These are phyloP conservation scores for Stachybotrys elegans DNA, from an alignment of 2,329 filamentous ascomycete species.

Conservation along the genomic window DNA sequence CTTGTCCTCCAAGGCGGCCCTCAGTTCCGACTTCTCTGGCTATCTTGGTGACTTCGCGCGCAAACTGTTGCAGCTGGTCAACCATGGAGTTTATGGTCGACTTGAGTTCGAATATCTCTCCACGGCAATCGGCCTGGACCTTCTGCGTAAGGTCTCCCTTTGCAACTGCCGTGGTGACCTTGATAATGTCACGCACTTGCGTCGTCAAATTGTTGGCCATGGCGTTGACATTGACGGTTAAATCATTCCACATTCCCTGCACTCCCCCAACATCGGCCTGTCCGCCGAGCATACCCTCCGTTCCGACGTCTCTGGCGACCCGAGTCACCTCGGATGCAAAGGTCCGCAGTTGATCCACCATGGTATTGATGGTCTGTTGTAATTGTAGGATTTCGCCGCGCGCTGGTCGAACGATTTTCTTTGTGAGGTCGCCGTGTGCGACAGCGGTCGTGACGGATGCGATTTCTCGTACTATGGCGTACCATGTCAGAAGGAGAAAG, in stretches of 20 bases:
- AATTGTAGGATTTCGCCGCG: slow-evolving; percentile 78
- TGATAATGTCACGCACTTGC: slow-evolving; percentile 92
- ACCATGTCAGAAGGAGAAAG: slow-evolving; percentile 12
- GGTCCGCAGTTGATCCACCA: slow-evolving; percentile 80
- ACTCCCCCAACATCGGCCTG: slow-evolving; percentile 81
- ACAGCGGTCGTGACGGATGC: slow-evolving; percentile 80
- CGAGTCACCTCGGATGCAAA: slow-evolving; percentile 82
- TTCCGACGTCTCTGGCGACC: slow-evolving; percentile 78
- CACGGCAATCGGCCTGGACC: slow-evolving; percentile 87
- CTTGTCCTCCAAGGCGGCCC: slow-evolving; percentile 88
- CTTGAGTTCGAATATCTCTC: slow-evolving; percentile 91
- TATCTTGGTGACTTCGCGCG: slow-evolving; percentile 93
- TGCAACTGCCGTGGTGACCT: slow-evolving; percentile 66
- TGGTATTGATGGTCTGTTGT: slow-evolving; percentile 83
- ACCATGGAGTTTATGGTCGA: slow-evolving; percentile 99
- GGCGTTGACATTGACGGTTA: slow-evolving; percentile 81
- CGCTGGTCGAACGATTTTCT: slow-evolving; percentile 78
- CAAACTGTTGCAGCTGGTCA: slow-evolving; percentile 93
- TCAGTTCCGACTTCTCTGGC: slow-evolving; percentile 96
- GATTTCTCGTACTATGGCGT: slow-evolving; percentile 65
- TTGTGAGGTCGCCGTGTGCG: slow-evolving; percentile 75
- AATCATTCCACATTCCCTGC: slow-evolving; percentile 83
- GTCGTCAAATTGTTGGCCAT: slow-evolving; percentile 86
- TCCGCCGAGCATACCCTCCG: slow-evolving; percentile 75
- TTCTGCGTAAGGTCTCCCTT: slow-evolving; percentile 94